These are phyloP conservation scores for Martiniozyma asiatica DNA, from an alignment of 1,139 yeast genomes.

Conservation along the genomic window DNA sequence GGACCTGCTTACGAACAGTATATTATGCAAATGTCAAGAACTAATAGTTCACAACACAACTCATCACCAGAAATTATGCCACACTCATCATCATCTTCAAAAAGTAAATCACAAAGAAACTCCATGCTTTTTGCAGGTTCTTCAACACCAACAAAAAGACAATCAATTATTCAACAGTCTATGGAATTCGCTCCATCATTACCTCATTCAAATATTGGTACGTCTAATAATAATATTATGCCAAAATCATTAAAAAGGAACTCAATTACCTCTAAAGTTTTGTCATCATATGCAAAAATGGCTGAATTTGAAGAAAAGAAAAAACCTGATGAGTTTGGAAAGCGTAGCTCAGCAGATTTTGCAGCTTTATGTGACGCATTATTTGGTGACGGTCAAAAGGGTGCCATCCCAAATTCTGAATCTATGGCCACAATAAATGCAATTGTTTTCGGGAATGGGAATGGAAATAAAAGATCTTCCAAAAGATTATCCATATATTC, in stretches of 20 bases:
- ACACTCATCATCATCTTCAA: slow-evolving; percentile 1
- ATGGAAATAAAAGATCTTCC: slow-evolving; percentile 6
- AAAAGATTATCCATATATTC: slow-evolving; percentile 9
- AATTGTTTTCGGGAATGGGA: slow-evolving; percentile 16
- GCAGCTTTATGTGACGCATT: slow-evolving; percentile 68
- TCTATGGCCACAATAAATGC: slow-evolving; percentile 21
- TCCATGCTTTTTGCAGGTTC: slow-evolving; percentile 5
- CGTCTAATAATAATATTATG: too few species aligned
- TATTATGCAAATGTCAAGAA: slow-evolving; percentile 4
- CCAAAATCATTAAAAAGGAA: slow-evolving; percentile 57
- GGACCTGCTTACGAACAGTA: slow-evolving; percentile 8
- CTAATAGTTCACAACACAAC: slow-evolving; percentile 3
- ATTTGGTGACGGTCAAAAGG: slow-evolving; percentile 30
- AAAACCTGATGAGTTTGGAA: slow-evolving; percentile 59
- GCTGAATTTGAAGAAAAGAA: slow-evolving; percentile 47
- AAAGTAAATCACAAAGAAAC: slow-evolving; percentile 5
- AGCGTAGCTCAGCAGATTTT: slow-evolving; percentile 66
- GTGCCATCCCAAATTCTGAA: slow-evolving; percentile 16
- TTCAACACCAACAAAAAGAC: slow-evolving; percentile 8
- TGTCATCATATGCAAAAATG: slow-evolving; percentile 60
- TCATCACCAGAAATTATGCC: slow-evolving; percentile 1
- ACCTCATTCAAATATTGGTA: not conserved
- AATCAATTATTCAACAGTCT: slow-evolving; percentile 22
- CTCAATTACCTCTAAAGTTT: slow-evolving; percentile 56
- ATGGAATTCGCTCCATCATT: slow-evolving; percentile 15